Base-by-base conservation (phyloP, 2,329 filamentous ascomycete species). In the Byssothecium circinans region DNA sequence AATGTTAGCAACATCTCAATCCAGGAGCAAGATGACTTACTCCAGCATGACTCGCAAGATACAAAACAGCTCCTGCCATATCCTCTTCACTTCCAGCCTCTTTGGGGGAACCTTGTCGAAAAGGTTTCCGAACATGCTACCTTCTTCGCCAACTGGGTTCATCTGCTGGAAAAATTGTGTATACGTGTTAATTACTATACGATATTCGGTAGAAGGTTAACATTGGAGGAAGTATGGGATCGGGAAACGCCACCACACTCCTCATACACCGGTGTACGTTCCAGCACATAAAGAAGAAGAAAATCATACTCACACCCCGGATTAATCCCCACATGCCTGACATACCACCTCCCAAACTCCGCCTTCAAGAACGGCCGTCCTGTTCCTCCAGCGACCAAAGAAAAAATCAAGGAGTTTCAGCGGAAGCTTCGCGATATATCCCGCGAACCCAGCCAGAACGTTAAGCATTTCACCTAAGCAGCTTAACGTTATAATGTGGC, bases 301-400 rank as follows among this genome's bases (percentile, higher is more conserved):
- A 71, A 75, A 1, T 74, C 74, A 37, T 2, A 68, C 69, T 62
- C 49, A 74, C 72, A 76, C 1, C 74, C 74, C 36, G 74, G 74
- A 58, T 76, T 76, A 27, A 76, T 74, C 2, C 71, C 71, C 36
- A 66, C 62, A n/a, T 75, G 73, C 34, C 74, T 56, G 11, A 75
- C 69, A 61, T 75, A 75, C 53, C 69, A 74, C 42, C 67, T 62
- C 18, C 61, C 63, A 48, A 77, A 80, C 54, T 81, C 80, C 6
- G 71, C 69, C 5, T 78, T 77, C 45, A 81, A 52, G 43, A 81
- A 57, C 41, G n/a, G n/a, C n/a, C n/a, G n/a, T n/a, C n/a, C n/a
- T n/a, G n/a, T n/a, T n/a, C n/a, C n/a, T n/a, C n/a, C n/a, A n/a
- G n/a, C n/a, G n/a, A n/a, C n/a, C n/a, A n/a, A n/a, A n/a, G n/a